phyloP scores from a whole-genome alignment of 805 yeast genomes.

The Phaffomyces thermotolerans region DNA sequence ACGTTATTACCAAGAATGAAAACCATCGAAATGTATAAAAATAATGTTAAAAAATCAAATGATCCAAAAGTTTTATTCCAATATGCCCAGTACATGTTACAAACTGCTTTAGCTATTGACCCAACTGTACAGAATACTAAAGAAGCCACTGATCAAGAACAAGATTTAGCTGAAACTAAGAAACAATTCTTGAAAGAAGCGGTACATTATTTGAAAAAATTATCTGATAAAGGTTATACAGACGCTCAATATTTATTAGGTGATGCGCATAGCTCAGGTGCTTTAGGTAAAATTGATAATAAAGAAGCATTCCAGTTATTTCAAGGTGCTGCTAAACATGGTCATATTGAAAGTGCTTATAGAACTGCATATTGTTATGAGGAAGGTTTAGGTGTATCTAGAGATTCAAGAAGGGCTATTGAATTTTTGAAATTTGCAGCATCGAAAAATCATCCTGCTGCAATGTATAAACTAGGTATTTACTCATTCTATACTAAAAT shows the following conservation, averaged over 20 bases:
- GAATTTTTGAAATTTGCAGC: conserved; percentile 85
- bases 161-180: conserved; percentile 30
- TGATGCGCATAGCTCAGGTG: conserved; percentile 85
- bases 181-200: conserved; percentile 72
- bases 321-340: conserved; percentile 87
- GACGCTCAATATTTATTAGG: conserved; percentile 91
- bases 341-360: conserved; percentile 86
- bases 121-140: conserved; percentile 4
- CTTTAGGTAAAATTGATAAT: conserved; percentile 71
- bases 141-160: conserved; percentile 25
- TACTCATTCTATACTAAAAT: conserved; percentile 77
- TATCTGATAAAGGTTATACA: conserved; percentile 72
- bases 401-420: conserved; percentile 80
- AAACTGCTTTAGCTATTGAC: conserved; percentile 66
- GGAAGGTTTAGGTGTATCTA: conserved; percentile 87
- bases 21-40: conserved; percentile 80
- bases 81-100: conserved; percentile 85
- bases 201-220: conserved; percentile 53
- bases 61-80: conserved; percentile 86
- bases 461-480: conserved; percentile 87
- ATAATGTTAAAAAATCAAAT: conserved; percentile 75
- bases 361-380: conserved; percentile 88
- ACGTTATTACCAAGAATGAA: conserved; percentile 66
- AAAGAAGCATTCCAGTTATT: conserved; percentile 71
- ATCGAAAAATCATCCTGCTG: conserved; percentile 89